A percentile compares a stretch with the other conserved stretches of the same genome.
These are phyloP conservation scores for Hemileccinum impolitum DNA, from an alignment of 768 basidiomycete genomes.

Conservation along the genomic window DNA sequence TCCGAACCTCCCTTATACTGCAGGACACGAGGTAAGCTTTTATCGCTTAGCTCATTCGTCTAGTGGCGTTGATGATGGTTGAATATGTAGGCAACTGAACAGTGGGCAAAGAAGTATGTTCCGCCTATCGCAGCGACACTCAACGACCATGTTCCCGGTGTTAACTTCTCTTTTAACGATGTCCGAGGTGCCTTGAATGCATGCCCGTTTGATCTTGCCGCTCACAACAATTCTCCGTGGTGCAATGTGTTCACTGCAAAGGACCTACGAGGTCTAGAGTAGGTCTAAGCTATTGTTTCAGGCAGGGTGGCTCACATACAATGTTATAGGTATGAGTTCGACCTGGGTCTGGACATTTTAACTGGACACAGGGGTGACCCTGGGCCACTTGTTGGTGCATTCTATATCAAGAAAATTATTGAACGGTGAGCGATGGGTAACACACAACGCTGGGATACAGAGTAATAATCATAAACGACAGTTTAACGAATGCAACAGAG, in stretches of 20 bases:
- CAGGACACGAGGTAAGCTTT: not conserved
- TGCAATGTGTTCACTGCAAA: slow-evolving; percentile 34
- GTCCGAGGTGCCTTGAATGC: slow-evolving; percentile 40
- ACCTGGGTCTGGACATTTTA: slow-evolving; percentile 32
- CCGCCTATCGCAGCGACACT: slow-evolving; percentile 36
- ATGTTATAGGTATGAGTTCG: slow-evolving; percentile 34
- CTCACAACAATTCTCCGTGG: slow-evolving; percentile 36
- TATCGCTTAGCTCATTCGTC: not conserved
- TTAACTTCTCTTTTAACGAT: slow-evolving; percentile 30
- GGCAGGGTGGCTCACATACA: not conserved
- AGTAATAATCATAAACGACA: not conserved
- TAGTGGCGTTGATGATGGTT: too few relatives aligned
- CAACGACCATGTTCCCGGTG: slow-evolving; percentile 32
- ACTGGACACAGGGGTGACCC: slow-evolving; percentile 32
- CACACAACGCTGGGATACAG: not conserved
- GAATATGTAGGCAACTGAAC: slow-evolving; percentile 6
- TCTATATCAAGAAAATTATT: slow-evolving; percentile 39
- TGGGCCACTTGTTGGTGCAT: slow-evolving; percentile 35
- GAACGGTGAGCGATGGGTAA: slow-evolving; percentile 27
- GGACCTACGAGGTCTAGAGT: slow-evolving; percentile 38
- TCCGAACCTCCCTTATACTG: slow-evolving; percentile 4
- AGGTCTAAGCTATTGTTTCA: slow-evolving; percentile 5
- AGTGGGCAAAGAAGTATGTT: slow-evolving; percentile 36
- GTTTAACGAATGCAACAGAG: not conserved
- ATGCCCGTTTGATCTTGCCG: slow-evolving; percentile 40